Base-by-base conservation (phyloP, 2,329 filamentous ascomycete genomes). In the Scedosporium boydii region DNA sequence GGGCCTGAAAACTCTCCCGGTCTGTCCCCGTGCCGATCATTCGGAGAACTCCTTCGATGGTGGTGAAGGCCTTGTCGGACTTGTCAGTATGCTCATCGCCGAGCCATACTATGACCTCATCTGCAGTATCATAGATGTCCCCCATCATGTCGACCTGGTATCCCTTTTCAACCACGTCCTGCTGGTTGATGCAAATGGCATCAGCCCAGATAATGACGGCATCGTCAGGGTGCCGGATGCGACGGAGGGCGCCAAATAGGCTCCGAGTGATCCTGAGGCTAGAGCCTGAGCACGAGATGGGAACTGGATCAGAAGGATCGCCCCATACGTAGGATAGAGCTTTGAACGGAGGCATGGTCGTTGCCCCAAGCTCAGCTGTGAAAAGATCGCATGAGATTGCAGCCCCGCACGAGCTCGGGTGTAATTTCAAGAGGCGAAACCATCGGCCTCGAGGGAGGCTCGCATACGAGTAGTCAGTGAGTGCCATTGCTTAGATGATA, bases 101-200 rank as follows among this genome's bases (percentile, higher is more conserved):
- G 3, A 67, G 60, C 67, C 67, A 68, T 12, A 41, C 57, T 9
- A 66, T 57, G 3, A 67, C 63, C 9, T 60, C 51, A 1, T 48
- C 63, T 2, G 67, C 64, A 2, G 58, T 55, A 16, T 42, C 27
- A 9, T 66, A 68, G n/a, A 67, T 67, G 16, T 65, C 59, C 0
- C 65, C 64, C 67, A 68, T 68, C 18, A 67, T 61, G 26, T 62
- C 63, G 6, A 68, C 67, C 51, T 68, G 67, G 6, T 58, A 26
- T 0, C 62, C 58, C 7, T 63, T 63, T 58, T 68, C 67, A 1
- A 27, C n/a, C 27, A 59, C 7, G 12, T 65, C 62, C 6, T 41
- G 10, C 44, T 68, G 66, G 26, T 66, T 62, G 44, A 68, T 68
- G 51, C 65, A 68, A 0, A 67, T 60, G 7, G 67, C 67, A 51